Percentiles rank a stretch among this genome's conserved stretches.
phyloP scores from a whole-genome alignment of 495 filamentous ascomycete genomes.

The Endocarpon pusillum region DNA sequence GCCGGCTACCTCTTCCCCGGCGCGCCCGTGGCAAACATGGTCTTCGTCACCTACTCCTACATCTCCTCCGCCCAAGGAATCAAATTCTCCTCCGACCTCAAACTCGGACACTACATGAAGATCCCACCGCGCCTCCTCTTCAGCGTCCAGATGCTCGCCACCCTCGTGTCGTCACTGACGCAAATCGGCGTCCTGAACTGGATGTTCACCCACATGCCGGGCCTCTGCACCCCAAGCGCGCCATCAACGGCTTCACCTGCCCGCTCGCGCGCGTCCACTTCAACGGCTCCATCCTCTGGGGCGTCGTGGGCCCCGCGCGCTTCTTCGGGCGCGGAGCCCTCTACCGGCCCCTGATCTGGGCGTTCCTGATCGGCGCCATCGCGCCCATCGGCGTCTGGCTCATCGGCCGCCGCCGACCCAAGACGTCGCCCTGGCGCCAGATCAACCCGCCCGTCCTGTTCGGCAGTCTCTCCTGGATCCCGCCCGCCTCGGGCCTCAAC shows the following conservation, averaged over 20 bases:
- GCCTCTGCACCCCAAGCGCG: constrained; percentile 60
- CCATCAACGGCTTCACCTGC: constrained; percentile 69
- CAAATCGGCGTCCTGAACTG: constrained; percentile 75
- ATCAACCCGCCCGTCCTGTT: constrained; percentile 4
- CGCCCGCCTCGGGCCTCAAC: constrained; percentile 39
- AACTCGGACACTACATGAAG: constrained; percentile 88
- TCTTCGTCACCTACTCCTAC: constrained; percentile 73
- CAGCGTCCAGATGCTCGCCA: constrained; percentile 64
- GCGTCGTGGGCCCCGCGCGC: constrained; percentile 58
- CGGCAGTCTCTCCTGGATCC: constrained; percentile 54
- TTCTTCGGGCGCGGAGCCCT: constrained; percentile 28
- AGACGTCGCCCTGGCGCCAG: constrained; percentile 10
- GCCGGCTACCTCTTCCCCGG: constrained; percentile 65
- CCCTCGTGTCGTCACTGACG: constrained; percentile 57
- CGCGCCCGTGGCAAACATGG: constrained; percentile 71
- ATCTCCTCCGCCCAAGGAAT: constrained; percentile 71
- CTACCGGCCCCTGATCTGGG: constrained; percentile 57
- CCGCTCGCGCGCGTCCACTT: constrained; percentile 80
- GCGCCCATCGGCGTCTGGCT: constrained; percentile 53
- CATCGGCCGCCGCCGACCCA: constrained; percentile 28
- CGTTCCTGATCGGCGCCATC: constrained; percentile 56
- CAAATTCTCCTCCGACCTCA: constrained; percentile 73
- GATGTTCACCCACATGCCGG: constrained; percentile 66
- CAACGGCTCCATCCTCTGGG: constrained; percentile 80
- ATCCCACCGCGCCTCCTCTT: constrained; percentile 72